Base-by-base conservation (phyloP, 768 basidiomycete genomes). In the Lyophyllum atratum region DNA sequence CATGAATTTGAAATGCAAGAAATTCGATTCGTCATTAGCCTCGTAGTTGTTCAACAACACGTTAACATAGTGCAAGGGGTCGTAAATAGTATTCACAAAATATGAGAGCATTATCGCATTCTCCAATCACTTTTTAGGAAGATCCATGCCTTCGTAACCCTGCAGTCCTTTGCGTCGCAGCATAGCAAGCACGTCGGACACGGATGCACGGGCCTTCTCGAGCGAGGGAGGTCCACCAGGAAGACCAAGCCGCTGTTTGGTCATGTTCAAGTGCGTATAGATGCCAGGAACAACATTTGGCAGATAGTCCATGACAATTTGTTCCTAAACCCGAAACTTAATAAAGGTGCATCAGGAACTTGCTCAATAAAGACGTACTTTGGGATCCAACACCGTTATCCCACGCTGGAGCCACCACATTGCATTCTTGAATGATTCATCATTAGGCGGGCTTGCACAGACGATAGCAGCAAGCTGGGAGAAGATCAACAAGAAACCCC, bases 391-490 rank as follows among this genome's bases (percentile, higher is more conserved):
- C 29, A 86, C 78, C 14, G 81, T 76, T 7, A 89, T 77, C 34
- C 89, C 80, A 54, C 92, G 86, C 67, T 93, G 90, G 62, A 94
- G 74, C 92, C 92, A 94, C 91, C 92, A 93, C 55, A 93, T 74
- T 7, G 88, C 84, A 14, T 82, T 84, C 73, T 92, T 92, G 81
- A 92, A 93, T 5, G 81, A 72, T 64, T 93, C 92, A 58, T 94
- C 92, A 47, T 81, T 79, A 10, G 92, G 89, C 6, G 89, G 81
- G 2, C 83, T 85, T 68, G 93, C 90, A 40, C 87, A 86, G 44
- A 93, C 81, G 56, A 88, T 81, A 26, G 84, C 80, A 56, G 91
- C 85, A 29, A 93, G 80, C 90, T 93, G 69, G 2, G 49, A n/a
- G 53, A 42, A 21, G 9, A 6, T 15, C 49, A 7, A 64, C 55